Conservation (phyloP, 371 early-diverging fungal genomes). For the Circinella minor region DNA sequence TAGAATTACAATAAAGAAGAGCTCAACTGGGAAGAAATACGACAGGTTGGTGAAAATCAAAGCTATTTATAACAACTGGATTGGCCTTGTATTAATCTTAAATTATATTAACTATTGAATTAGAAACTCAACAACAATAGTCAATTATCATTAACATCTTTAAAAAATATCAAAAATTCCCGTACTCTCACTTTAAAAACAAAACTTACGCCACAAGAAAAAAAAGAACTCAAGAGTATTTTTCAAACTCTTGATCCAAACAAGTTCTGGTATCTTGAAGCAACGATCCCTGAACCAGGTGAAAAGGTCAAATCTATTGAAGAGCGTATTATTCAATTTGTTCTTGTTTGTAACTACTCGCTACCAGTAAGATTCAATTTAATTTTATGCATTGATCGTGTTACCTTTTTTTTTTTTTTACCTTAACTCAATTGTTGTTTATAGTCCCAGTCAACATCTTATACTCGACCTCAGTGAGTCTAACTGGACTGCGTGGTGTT, state of each 20-base stretch:
- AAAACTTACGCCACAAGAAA: neutral
- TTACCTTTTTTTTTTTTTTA: too few species aligned
- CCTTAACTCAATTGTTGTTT: too few species aligned
- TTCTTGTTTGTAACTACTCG: neutral
- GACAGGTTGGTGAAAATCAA: neutral
- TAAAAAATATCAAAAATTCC: neutral
- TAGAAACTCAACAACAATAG: neutral
- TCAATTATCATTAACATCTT: neutral
- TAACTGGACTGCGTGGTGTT: neutral
- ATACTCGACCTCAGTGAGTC: neutral
- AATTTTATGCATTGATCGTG: neutral
- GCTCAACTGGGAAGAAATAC: neutral
- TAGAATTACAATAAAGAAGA: neutral
- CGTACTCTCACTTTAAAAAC: neutral
- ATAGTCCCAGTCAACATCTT: constrained; percentile 1
- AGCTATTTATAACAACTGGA: neutral
- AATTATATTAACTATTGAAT: neutral
- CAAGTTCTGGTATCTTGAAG: neutral
- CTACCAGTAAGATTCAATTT: neutral
- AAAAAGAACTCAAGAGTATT: neutral
- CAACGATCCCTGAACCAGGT: neutral
- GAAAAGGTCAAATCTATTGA: neutral
- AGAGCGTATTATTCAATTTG: neutral
- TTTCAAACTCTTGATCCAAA: neutral
- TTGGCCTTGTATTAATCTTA: neutral